Evolutionary conservation across 208 protist species (phyloP).

Genomic region (Porcisia hertigi): DNA sequence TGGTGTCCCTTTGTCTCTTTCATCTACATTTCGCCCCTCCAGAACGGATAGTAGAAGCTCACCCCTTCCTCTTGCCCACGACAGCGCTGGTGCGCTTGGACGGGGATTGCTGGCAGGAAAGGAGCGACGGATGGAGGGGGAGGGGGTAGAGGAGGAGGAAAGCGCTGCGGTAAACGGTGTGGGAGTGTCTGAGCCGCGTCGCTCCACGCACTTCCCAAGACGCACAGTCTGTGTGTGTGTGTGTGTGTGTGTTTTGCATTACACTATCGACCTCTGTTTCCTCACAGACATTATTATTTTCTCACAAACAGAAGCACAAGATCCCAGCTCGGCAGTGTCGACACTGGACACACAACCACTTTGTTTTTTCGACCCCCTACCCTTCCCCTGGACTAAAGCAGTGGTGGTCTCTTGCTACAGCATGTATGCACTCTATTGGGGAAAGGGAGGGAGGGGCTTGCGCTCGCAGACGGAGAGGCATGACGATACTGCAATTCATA

Average conservation of each 20-base stretch:
- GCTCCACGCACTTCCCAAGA: not conserved
- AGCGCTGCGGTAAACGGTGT: too few species aligned
- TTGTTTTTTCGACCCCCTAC: not conserved
- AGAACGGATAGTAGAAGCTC: not conserved
- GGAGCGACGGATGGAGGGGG: not conserved
- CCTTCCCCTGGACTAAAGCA: not conserved
- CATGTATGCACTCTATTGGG: not conserved
- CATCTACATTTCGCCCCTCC: not conserved
- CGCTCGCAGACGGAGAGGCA: not conserved
- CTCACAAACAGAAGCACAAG: not conserved
- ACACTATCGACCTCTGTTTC: not conserved
- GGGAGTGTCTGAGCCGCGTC: not conserved
- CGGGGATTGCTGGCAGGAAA: not conserved
- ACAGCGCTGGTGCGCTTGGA: not conserved
- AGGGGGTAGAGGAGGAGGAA: not conserved
- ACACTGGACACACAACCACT: too few species aligned
- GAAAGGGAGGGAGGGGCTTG: not conserved
- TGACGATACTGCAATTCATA: not conserved
- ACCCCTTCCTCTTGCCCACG: not conserved
- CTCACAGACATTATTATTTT: not conserved
- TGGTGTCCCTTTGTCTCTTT: not conserved
- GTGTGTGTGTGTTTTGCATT: not conserved
- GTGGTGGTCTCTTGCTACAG: not conserved
- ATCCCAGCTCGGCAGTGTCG: too few species aligned
- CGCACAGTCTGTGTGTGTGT: not conserved